These are phyloP conservation scores for Candida ovalis DNA, from an alignment of 805 yeast genomes.

Conservation along the genomic window DNA sequence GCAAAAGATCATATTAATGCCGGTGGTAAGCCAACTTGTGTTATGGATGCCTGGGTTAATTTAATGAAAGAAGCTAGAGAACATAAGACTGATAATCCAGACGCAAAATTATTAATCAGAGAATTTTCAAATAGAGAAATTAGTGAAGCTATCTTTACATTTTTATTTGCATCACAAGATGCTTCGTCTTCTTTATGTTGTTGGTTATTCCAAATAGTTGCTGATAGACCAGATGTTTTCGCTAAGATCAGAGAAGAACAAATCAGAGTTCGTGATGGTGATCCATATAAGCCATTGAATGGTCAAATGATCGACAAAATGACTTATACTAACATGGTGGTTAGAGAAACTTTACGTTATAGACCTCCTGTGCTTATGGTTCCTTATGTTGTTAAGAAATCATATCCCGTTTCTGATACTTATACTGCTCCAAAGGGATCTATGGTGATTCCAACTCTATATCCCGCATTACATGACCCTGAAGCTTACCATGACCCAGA, in stretches of 20 bases:
- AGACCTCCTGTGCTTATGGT: constrained; percentile 99
- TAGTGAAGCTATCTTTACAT: constrained; percentile 94
- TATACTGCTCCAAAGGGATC: constrained; percentile 96
- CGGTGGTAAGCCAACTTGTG: constrained; percentile 80
- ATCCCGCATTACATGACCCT: constrained; percentile 96
- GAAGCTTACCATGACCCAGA: constrained; percentile 96
- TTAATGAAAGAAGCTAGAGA: constrained; percentile 74
- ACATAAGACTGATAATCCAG: constrained; percentile 43
- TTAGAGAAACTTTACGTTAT: constrained; percentile 86
- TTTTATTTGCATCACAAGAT: constrained; percentile 96
- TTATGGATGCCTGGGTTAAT: constrained; percentile 92
- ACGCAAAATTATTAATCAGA: constrained; percentile 61
- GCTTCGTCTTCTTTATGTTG: constrained; percentile 96
- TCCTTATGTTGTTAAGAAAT: constrained; percentile 87
- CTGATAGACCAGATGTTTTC: constrained; percentile 92
- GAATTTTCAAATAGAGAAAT: constrained; percentile 88
- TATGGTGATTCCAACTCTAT: constrained; percentile 93
- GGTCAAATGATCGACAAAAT: constrained; percentile 78
- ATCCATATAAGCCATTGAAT: constrained; percentile 56
- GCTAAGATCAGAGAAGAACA: constrained; percentile 90
- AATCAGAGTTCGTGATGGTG: constrained; percentile 72
- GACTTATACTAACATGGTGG: constrained; percentile 87
- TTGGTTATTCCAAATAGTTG: constrained; percentile 95
- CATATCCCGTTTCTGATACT: constrained; percentile 74
- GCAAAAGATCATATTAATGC: constrained; percentile 76